phyloP scores from a whole-genome alignment of 305 asterid species.

The Rubia tinctorum region DNA sequence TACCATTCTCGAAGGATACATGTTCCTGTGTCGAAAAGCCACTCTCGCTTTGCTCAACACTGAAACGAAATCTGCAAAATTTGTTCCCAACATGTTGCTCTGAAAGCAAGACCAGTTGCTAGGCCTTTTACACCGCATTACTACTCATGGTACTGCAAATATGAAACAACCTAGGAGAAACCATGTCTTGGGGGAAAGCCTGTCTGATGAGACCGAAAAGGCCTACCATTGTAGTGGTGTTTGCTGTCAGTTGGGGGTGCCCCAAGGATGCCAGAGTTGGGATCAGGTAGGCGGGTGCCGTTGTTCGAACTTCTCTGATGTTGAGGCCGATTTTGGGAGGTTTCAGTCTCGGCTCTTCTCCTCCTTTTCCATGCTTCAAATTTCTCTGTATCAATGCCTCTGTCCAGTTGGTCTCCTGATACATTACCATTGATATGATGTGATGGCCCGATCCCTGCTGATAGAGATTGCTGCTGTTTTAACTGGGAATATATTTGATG shows the following conservation, averaged over 20 bases:
- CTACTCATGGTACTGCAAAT: conserved; percentile 24
- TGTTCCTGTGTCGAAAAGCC: conserved; percentile 13
- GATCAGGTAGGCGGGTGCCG: conserved; percentile 62
- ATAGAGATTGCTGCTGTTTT: conserved; percentile 68
- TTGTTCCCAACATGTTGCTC: conserved; percentile 32
- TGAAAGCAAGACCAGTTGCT: conserved; percentile 21
- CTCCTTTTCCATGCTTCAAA: conserved; percentile 98
- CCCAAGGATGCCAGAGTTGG: conserved; percentile 84
- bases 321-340: conserved; percentile 53
- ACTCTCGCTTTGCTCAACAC: conserved; percentile 31
- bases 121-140: conserved; percentile 16
- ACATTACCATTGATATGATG: conserved; percentile 54
- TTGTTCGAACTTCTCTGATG: conserved; percentile 53
- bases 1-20: conserved; percentile 15
- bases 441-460: conserved; percentile 63
- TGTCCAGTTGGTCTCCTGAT: conserved; percentile 49
- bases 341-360: conserved; percentile 87
- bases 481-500: conserved; percentile 92
- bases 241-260: conserved; percentile 77
- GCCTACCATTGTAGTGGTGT: conserved; percentile 65
- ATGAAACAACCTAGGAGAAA: conserved; percentile 65
- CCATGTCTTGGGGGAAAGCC: conserved; percentile 60
- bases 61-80: conserved; percentile 33
- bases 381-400: conserved; percentile 79
- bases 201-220: conserved; percentile 59